Percentiles rank a stretch among this genome's conserved stretches.
Evolutionary conservation across 2,329 filamentous ascomycete genomes (phyloP).

Genomic region (Keithomyces neogunnii): DNA sequence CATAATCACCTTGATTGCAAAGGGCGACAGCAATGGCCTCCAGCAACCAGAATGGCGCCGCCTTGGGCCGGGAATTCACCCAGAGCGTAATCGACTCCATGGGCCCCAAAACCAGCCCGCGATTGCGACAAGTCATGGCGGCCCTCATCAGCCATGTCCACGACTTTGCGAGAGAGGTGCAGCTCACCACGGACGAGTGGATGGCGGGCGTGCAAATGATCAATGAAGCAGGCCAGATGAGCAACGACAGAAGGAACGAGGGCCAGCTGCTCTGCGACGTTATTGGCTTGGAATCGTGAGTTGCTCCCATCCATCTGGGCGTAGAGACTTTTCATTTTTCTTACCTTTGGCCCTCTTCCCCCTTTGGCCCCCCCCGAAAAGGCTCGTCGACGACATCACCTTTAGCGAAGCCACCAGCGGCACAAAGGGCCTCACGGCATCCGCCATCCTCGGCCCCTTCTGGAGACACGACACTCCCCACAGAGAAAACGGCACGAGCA

Average conservation of each 20-base stretch:
- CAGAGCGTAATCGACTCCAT: conserved; percentile 64
- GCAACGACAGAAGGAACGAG: conserved; percentile 62
- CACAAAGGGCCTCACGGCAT: conserved; percentile 51
- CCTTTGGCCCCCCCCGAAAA: conserved; percentile 11
- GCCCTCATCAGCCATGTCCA: conserved; percentile 67
- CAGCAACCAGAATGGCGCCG: conserved; percentile 8
- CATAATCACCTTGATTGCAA: not conserved
- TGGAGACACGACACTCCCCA: conserved; percentile 67
- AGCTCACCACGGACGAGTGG: conserved; percentile 77
- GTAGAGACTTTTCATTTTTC: too few species aligned
- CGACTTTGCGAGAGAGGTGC: conserved; percentile 71
- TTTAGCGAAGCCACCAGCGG: conserved; percentile 45
- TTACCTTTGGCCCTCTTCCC: not conserved
- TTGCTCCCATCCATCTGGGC: not conserved
- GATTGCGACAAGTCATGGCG: conserved; percentile 59
- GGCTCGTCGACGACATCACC: conserved; percentile 73
- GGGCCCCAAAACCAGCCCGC: conserved; percentile 60
- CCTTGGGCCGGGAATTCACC: conserved; percentile 51
- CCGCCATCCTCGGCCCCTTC: conserved; percentile 78
- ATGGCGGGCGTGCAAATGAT: conserved; percentile 55
- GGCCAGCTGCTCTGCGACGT: conserved; percentile 65
- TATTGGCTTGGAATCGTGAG: conserved; percentile 61
- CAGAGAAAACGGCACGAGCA: conserved; percentile 60
- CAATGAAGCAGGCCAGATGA: conserved; percentile 59
- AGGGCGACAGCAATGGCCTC: not conserved